Evolutionary conservation across 345 rosid genomes (phyloP).

Genomic region (Viola odorata): DNA sequence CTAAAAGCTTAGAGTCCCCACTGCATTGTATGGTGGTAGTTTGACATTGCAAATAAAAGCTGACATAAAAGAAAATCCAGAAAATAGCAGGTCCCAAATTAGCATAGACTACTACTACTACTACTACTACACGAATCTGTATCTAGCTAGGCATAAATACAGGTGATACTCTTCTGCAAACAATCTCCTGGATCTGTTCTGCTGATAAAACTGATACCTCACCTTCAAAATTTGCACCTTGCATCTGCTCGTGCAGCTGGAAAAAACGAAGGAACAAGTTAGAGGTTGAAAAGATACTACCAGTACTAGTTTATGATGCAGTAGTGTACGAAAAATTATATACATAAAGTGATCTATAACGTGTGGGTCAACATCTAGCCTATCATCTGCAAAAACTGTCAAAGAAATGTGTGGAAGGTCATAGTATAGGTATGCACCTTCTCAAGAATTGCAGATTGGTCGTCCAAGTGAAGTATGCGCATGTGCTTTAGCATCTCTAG

Average conservation of each 20-base stretch:
- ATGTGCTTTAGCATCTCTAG: slow-evolving; percentile 76
- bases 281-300: not conserved
- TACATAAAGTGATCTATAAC: not conserved
- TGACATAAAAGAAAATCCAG: not conserved
- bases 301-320: too few relatives aligned
- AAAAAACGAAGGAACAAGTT: slow-evolving; percentile 1
- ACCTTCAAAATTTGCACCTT: slow-evolving; percentile 44
- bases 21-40: too few relatives aligned
- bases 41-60: too few relatives aligned
- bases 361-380: not conserved
- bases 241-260: slow-evolving; percentile 63
- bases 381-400: not conserved
- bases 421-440: slow-evolving; percentile 36
- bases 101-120: too few relatives aligned
- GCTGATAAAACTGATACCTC: slow-evolving; percentile 50
- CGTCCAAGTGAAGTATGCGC: slow-evolving; percentile 63
- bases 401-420: not conserved
- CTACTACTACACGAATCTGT: not conserved
- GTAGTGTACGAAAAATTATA: too few relatives aligned
- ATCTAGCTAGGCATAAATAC: slow-evolving; percentile 40
- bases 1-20: too few relatives aligned
- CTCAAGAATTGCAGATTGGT: slow-evolving; percentile 62
- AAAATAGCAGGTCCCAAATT: too few relatives aligned
- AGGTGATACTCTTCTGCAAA: slow-evolving; percentile 57
- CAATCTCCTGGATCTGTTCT: slow-evolving; percentile 63